These are phyloP conservation scores for Pichia californica DNA, from an alignment of 805 yeast genomes.

Conservation along the genomic window DNA sequence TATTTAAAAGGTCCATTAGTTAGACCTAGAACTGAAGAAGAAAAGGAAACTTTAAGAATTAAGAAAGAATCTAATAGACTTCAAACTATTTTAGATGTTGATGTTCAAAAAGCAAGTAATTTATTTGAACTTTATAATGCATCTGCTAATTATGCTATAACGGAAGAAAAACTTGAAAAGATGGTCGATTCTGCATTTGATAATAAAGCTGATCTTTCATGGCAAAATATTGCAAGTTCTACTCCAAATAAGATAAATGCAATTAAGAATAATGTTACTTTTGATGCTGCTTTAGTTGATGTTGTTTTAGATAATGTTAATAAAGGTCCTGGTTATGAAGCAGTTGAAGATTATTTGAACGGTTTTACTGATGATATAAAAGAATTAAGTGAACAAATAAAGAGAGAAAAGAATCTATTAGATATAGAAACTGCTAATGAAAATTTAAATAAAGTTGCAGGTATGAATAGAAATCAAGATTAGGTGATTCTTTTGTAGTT, in stretches of 20 bases:
- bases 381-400: slow-evolving; percentile 19
- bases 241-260: slow-evolving; percentile 19
- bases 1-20: slow-evolving; percentile 63
- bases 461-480: slow-evolving; percentile 14
- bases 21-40: slow-evolving; percentile 67
- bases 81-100: slow-evolving; percentile 42
- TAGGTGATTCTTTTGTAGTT: background rate
- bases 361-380: slow-evolving; percentile 23
- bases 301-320: slow-evolving; percentile 26
- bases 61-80: slow-evolving; percentile 67
- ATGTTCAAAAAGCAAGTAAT: slow-evolving; percentile 47
- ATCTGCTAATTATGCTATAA: slow-evolving; percentile 61
- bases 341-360: slow-evolving; percentile 26
- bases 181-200: slow-evolving; percentile 53
- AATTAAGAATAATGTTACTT: slow-evolving; percentile 17
- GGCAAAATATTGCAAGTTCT: slow-evolving; percentile 14
- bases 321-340: slow-evolving; percentile 28
- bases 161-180: slow-evolving; percentile 55
- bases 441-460: slow-evolving; percentile 19
- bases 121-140: slow-evolving; percentile 69
- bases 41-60: slow-evolving; percentile 45
- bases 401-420: slow-evolving; percentile 18
- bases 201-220: slow-evolving; percentile 29
- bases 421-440: slow-evolving; percentile 20
- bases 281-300: slow-evolving; percentile 24